These are phyloP conservation scores for Lentinula raphanica DNA, from an alignment of 768 basidiomycete species.

Conservation along the genomic window DNA sequence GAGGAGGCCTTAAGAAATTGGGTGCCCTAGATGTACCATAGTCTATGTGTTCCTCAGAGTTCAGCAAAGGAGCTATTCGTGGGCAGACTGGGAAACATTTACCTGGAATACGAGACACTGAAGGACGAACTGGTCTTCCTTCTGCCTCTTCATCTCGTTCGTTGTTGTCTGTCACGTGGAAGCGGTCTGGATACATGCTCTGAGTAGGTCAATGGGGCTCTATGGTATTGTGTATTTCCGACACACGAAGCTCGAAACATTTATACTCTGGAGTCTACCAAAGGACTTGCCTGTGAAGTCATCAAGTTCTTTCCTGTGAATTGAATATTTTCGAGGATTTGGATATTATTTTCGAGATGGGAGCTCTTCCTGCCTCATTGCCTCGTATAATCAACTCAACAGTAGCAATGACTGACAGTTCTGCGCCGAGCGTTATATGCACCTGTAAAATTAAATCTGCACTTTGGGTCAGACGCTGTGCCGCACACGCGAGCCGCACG, in stretches of 20 bases:
- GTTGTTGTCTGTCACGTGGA: not conserved
- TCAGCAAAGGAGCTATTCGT: not conserved
- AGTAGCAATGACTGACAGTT: not conserved
- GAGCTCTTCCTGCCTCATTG: not conserved
- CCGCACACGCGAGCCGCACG: not conserved
- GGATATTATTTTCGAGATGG: not conserved
- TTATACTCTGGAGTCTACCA: not conserved
- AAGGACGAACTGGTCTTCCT: constrained; percentile 18
- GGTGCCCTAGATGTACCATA: not conserved
- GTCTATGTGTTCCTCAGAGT: not conserved
- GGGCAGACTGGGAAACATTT: no score
- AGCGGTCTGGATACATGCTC: not conserved
- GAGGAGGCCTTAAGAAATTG: constrained; percentile 5
- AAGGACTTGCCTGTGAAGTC: not conserved
- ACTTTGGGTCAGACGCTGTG: not conserved
- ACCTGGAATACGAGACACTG: constrained; percentile 21
- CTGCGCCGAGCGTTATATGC: not conserved
- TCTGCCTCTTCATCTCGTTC: constrained; percentile 7
- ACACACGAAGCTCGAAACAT: not conserved
- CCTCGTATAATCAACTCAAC: not conserved
- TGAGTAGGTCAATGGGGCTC: not conserved
- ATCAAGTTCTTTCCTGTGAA: not conserved
- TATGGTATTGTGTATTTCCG: not conserved
- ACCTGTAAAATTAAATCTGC: not conserved
- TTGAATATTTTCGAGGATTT: not conserved